Evolutionary conservation across 2,329 filamentous ascomycete genomes (phyloP).

Genomic region (Talaromyces marneffei): DNA sequence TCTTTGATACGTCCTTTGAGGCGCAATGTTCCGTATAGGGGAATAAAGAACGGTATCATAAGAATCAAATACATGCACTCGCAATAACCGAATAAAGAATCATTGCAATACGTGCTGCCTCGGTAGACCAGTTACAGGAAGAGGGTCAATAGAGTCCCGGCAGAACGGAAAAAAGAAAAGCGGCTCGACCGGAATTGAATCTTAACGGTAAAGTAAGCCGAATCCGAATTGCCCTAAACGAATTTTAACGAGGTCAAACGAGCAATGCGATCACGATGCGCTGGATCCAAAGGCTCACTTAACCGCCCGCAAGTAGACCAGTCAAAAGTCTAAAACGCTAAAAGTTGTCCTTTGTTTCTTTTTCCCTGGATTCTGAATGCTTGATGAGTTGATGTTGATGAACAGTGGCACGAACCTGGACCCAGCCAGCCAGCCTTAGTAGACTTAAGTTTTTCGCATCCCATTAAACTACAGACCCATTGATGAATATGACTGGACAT

Average conservation of each 20-base stretch:
- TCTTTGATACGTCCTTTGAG: background rate
- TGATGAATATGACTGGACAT: background rate
- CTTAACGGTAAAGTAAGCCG: background rate
- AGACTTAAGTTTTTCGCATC: background rate
- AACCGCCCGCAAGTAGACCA: background rate
- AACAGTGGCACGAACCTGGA: background rate
- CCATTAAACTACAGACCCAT: background rate
- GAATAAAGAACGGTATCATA: background rate
- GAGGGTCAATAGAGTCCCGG: background rate
- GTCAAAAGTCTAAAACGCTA: background rate
- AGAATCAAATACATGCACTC: too few species aligned
- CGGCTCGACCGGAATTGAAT: background rate
- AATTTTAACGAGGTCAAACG: background rate
- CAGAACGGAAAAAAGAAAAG: background rate
- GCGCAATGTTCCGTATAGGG: background rate
- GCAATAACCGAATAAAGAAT: background rate
- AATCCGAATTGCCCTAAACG: background rate
- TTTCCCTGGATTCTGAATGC: background rate
- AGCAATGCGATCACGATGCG: background rate
- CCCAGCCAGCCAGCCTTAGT: background rate
- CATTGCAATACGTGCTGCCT: background rate
- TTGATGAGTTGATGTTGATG: background rate
- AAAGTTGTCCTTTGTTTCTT: background rate
- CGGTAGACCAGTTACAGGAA: background rate
- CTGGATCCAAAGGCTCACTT: background rate